phyloP scores from a whole-genome alignment of 2,329 filamentous ascomycete genomes.

The Ophiognomonia clavigignenti-juglandacearum region DNA sequence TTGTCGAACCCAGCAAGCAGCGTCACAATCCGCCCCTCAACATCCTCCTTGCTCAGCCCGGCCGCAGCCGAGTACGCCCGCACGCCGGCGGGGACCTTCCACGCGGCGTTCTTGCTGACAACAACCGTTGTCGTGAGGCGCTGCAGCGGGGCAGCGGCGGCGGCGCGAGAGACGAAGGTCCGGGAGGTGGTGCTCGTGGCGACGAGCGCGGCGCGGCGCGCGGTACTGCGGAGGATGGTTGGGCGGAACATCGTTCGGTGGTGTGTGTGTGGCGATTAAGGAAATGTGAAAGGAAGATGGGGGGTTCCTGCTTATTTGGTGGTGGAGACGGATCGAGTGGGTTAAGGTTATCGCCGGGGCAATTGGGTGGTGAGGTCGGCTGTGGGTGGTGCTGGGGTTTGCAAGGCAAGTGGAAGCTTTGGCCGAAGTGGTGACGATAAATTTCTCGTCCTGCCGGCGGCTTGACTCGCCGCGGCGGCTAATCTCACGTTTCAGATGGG shows the following conservation, averaged over 20 bases:
- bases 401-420: slow-evolving; percentile 17
- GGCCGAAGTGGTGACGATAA: slow-evolving; percentile 32
- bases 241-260: slow-evolving; percentile 77
- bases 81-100: slow-evolving; percentile 58
- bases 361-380: slow-evolving; percentile 16
- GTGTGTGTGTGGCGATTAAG: not conserved
- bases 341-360: not conserved
- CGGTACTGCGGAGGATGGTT: slow-evolving; percentile 70
- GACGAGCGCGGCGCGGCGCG: slow-evolving; percentile 37
- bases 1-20: slow-evolving; percentile 97
- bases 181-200: slow-evolving; percentile 44
- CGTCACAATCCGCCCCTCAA: slow-evolving; percentile 87
- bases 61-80: slow-evolving; percentile 83
- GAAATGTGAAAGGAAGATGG: not conserved
- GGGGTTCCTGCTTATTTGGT: no score
- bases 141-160: slow-evolving; percentile 25
- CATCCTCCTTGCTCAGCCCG: slow-evolving; percentile 66
- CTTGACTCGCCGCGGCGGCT: no score
- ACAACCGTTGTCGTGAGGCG: no score
- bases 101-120: slow-evolving; percentile 32
- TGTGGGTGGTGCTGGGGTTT: slow-evolving; percentile 12
- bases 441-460: slow-evolving; percentile 34
- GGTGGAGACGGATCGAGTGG: not conserved
- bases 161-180: slow-evolving; percentile 47
- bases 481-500: no score